phyloP scores from a whole-genome alignment of 495 filamentous ascomycete genomes.

The Penicillium coprophilum region DNA sequence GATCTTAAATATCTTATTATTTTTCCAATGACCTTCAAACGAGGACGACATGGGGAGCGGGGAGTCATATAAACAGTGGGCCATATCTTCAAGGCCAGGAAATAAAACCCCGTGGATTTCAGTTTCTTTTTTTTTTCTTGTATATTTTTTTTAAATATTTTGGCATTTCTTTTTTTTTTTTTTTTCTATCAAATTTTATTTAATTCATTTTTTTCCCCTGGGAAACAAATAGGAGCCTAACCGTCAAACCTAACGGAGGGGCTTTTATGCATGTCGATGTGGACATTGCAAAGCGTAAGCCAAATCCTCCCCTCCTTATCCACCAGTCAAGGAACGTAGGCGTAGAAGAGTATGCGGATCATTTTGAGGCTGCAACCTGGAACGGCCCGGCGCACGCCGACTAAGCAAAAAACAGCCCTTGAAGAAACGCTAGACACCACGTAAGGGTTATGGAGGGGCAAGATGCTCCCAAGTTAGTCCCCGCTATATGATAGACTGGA shows the following conservation, averaged over 20 bases:
- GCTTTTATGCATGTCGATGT: constrained; percentile 45
- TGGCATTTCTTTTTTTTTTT: constrained; percentile 4
- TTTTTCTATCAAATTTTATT: constrained; percentile 10
- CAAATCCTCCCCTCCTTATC: constrained; percentile 36
- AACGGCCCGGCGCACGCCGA: constrained; percentile 52
- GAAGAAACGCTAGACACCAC: constrained; percentile 42
- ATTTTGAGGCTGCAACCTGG: constrained; percentile 54
- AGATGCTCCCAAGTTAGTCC: constrained; percentile 8
- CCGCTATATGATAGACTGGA: constrained; percentile 3
- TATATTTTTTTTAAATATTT: constrained; percentile 11
- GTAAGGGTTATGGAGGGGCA: constrained; percentile 19
- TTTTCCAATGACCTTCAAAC: constrained; percentile 21
- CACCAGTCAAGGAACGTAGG: constrained; percentile 40
- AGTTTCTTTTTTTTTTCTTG: constrained; percentile 5
- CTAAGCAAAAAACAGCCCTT: constrained; percentile 37
- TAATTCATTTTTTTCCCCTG: constrained; percentile 10
- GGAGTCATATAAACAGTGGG: constrained; percentile 47
- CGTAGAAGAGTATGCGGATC: constrained; percentile 48
- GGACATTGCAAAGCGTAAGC: constrained; percentile 42
- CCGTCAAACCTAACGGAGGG: constrained; percentile 38
- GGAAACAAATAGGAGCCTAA: constrained; percentile 44
- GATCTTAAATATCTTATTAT: constrained; percentile 25
- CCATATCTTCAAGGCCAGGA: constrained; percentile 33
- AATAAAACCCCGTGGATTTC: constrained; percentile 23
- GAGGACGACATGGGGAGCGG: constrained; percentile 39